Evolutionary conservation across 164 flowering plant genomes (phyloP), one percentile per base, ranked within the genome.

Genomic region (Euptelea pleiosperma): DNA sequence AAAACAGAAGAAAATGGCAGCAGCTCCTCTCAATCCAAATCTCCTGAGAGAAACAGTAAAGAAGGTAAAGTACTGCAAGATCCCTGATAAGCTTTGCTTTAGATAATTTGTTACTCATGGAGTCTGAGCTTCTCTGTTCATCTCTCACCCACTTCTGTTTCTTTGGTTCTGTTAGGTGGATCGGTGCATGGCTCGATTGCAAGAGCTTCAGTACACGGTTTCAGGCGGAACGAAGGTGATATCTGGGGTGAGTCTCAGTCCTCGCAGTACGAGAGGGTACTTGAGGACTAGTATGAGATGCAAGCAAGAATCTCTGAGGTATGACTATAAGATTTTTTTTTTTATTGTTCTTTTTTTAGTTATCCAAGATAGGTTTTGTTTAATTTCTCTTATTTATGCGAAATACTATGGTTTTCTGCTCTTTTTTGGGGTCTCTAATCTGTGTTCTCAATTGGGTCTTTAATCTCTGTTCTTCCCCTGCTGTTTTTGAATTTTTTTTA

Each of bases 221-320:
- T 58, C 92, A 14, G 94, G 96, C 6, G 91, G 96, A n/a, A 68
- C 30, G 0, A 91, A 86, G 65, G 81, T 72, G 61, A 69, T 82
- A 0, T 53, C 82, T 10, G 95, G 87, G 2, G 82, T 80, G 35
- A 82, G 62, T 58, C 80, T 85, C 28, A 89, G 96, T 61, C 91
- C 93, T 42, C 73, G 91, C 15, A 87, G 92, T 61, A 85, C 85
- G 15, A 81, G 85, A 73, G 84, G 82, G 34, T 85, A 85, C 55
- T 46, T 85, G 50, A 79, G 44, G 55, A 79, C 95, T 24, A 91
- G 89, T 55, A 77, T 87, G 66, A 80, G 95, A 65, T 89, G 96
- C 85, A 89, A 87, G 72, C 98, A 92, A 69, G 98, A 89, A 55
- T 72, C 88, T 50, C 24, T 77, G 8, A 85, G 91, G 98, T 88